Percentiles rank a stretch among this genome's conserved stretches.
Conservation (phyloP, 192 early-diverging fungal genomes). For the Linnemannia hyalina region DNA sequence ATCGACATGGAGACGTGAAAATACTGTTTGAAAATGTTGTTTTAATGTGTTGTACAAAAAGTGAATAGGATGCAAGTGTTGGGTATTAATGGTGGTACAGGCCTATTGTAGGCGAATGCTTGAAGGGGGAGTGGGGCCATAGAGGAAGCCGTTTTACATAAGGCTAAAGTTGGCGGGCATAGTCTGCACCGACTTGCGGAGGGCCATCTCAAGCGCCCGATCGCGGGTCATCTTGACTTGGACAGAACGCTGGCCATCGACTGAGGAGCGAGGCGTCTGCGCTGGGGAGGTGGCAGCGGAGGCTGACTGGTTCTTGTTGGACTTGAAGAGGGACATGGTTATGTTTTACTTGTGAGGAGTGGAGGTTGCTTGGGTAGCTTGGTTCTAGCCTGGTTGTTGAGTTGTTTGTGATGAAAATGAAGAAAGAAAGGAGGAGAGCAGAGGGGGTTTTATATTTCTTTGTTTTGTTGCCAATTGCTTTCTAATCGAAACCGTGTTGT, state of each 20-base stretch:
- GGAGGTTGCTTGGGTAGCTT: not conserved
- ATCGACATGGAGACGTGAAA: too few species aligned
- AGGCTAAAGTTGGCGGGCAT: not conserved
- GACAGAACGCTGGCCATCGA: not conserved
- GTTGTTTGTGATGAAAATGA: not conserved
- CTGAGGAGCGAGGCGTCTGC: slow-evolving; percentile 11
- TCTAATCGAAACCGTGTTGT: not conserved
- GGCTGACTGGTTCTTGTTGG: slow-evolving; percentile 9
- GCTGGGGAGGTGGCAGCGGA: slow-evolving; percentile 2
- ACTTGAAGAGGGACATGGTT: slow-evolving; percentile 19
- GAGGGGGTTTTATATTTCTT: not conserved
- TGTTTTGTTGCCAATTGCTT: not conserved
- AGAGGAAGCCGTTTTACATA: not conserved
- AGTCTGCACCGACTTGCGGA: not conserved
- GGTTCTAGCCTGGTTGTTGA: too few species aligned
- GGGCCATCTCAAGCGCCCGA: not conserved
- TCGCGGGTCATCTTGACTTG: slow-evolving; percentile 19
- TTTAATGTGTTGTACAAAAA: too few species aligned
- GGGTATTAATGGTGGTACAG: too few species aligned
- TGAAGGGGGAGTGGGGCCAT: not conserved
- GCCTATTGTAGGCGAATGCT: too few species aligned
- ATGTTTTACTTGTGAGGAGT: too few species aligned
- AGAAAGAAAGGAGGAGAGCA: too few species aligned
- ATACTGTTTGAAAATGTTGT: not conserved
- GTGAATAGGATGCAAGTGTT: too few species aligned